Conservation (phyloP, 352 stramenopile species). For the Pythium scleroteichum region DNA sequence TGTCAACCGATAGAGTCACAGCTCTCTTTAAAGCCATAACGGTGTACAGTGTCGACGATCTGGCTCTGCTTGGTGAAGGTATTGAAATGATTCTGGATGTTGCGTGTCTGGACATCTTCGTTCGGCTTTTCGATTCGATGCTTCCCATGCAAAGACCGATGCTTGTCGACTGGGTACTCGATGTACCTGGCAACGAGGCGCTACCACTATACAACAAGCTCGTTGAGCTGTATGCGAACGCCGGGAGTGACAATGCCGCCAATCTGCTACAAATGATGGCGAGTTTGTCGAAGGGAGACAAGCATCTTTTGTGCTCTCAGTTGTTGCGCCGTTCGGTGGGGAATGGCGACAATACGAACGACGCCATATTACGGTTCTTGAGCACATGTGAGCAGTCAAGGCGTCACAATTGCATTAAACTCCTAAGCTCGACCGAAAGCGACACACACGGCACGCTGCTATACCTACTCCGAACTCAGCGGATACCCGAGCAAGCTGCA, state of each 20-base stretch:
- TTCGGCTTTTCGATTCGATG: constrained; percentile 40
- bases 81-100: constrained; percentile 36
- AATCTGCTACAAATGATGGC: constrained; percentile 48
- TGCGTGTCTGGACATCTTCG: constrained; percentile 33
- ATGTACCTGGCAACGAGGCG: constrained; percentile 40
- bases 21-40: constrained; percentile 34
- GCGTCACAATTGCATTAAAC: constrained; percentile 50
- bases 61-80: constrained; percentile 40
- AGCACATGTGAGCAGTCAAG: constrained; percentile 37
- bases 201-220: constrained; percentile 46
- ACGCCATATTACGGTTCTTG: constrained; percentile 46
- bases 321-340: constrained; percentile 5
- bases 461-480: constrained; percentile 56
- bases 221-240: constrained; percentile 21
- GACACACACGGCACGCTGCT: constrained; percentile 39
- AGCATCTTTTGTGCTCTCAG: constrained; percentile 33
- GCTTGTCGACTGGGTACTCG: constrained; percentile 46
- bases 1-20: constrained; percentile 26
- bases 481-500: constrained; percentile 52
- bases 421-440: constrained; percentile 42
- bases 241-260: constrained; percentile 6
- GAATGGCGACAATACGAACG: constrained; percentile 14
- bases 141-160: constrained; percentile 26
- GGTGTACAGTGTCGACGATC: constrained; percentile 34
- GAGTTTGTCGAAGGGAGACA: constrained; percentile 41